A percentile compares a stretch with the other conserved stretches of the same genome.
Evolutionary conservation across 306 rosid genomes (phyloP).

Genomic region (Abrus precatorius): DNA sequence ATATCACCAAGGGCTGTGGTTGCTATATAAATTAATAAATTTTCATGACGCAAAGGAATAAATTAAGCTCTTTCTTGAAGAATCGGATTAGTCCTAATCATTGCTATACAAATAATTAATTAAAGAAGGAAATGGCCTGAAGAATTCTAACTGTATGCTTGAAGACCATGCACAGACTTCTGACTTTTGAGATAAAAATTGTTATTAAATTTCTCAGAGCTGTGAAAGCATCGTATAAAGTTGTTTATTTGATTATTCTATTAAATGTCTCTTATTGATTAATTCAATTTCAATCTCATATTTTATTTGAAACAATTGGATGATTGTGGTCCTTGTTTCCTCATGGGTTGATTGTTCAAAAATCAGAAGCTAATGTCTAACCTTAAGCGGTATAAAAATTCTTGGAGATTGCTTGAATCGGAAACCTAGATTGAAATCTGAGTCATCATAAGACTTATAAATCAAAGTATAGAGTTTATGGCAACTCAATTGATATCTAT

Average conservation of each 20-base stretch:
- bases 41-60: neutral
- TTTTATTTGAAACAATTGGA: slow-evolving; percentile 28
- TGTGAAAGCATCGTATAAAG: slow-evolving; percentile 24
- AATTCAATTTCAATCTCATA: slow-evolving; percentile 39
- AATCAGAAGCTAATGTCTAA: slow-evolving; percentile 13
- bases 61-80: neutral
- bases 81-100: slow-evolving; percentile 32
- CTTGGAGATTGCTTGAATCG: slow-evolving; percentile 27
- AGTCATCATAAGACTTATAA: slow-evolving; percentile 16
- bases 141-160: slow-evolving; percentile 35
- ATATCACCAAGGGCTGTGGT: slow-evolving; percentile 16
- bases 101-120: slow-evolving; percentile 24
- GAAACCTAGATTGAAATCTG: slow-evolving; percentile 33
- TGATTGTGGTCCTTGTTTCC: slow-evolving; percentile 27
- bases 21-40: slow-evolving; percentile 3
- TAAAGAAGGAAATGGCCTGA: slow-evolving; percentile 10
- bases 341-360: slow-evolving; percentile 44
- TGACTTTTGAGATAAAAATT: slow-evolving; percentile 23
- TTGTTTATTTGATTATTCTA: slow-evolving; percentile 42
- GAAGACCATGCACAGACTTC: slow-evolving; percentile 4
- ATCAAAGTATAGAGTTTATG: slow-evolving; percentile 35
- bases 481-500: slow-evolving; percentile 15
- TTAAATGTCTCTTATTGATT: slow-evolving; percentile 33
- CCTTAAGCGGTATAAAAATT: slow-evolving; percentile 32
- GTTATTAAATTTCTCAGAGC: neutral